Conservation (phyloP, 257 asterid species). For the Jacaranda copaia region DNA sequence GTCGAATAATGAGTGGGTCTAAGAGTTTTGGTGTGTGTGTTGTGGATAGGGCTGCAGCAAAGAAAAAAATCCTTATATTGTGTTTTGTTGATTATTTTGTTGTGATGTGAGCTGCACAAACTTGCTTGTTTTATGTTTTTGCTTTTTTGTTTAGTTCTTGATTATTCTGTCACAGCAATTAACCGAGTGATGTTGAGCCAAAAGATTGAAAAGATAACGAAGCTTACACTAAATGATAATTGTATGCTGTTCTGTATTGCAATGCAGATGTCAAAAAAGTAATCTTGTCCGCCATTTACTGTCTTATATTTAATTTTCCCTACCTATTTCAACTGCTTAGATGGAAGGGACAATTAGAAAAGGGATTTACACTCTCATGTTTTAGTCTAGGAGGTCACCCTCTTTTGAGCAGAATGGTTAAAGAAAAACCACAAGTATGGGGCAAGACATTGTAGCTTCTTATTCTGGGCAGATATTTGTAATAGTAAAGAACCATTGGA, state of each 20-base stretch:
- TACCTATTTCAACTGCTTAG: not conserved
- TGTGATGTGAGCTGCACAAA: too few species aligned
- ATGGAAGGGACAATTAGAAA: not conserved
- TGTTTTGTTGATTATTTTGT: too few species aligned
- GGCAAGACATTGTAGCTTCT: not conserved
- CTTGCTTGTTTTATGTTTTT: too few species aligned
- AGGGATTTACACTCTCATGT: not conserved
- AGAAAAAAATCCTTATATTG: too few species aligned
- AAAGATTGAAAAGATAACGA: too few species aligned
- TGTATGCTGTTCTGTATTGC: not conserved
- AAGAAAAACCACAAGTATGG: not conserved
- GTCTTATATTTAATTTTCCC: not conserved
- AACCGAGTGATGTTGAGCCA: too few species aligned
- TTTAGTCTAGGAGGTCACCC: not conserved
- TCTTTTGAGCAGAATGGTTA: not conserved
- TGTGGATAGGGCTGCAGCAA: too few species aligned
- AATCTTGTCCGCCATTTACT: not conserved
- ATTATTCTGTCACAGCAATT: too few species aligned
- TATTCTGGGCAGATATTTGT: not conserved
- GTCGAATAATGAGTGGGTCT: too few species aligned
- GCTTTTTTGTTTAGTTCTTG: too few species aligned
- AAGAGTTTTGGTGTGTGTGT: too few species aligned
- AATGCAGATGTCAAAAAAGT: not conserved
- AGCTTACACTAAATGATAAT: too few species aligned
- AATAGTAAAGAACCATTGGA: not conserved